Conservation (phyloP, 176 grass and related monocot genomes). For the Avena insularis region DNA sequence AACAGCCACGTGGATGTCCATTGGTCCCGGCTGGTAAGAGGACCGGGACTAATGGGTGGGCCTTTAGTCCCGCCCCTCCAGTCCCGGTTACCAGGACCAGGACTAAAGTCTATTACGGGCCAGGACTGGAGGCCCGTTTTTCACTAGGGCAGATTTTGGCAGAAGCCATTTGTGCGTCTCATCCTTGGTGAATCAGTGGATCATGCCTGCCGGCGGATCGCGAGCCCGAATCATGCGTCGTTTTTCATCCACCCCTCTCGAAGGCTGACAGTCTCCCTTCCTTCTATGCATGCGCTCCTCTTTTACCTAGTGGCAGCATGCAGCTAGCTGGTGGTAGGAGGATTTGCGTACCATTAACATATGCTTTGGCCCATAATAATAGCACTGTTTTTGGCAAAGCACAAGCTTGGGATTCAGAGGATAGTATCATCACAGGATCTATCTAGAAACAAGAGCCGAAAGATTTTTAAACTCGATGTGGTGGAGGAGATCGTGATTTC, state of each 20-base stretch:
- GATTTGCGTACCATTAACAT: neutral
- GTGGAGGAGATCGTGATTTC: neutral
- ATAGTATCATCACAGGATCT: conserved; percentile 20
- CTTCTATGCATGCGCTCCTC: neutral
- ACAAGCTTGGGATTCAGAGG: neutral
- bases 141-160: too few species aligned
- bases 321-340: neutral
- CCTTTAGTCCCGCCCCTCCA: too few species aligned
- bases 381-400: neutral
- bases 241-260: neutral
- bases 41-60: too few species aligned
- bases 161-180: too few species aligned
- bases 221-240: conserved; percentile 35
- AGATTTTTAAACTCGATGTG: neutral
- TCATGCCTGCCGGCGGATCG: conserved; percentile 25
- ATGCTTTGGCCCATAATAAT: conserved; percentile 36
- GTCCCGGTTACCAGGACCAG: too few species aligned
- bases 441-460: neutral
- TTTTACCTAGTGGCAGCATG: neutral
- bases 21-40: too few species aligned
- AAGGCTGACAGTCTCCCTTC: neutral
- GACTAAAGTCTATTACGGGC: too few species aligned
- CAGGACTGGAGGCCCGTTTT: too few species aligned
- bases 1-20: too few species aligned
- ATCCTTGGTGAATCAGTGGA: too few species aligned